phyloP scores from a whole-genome alignment of 2,329 filamentous ascomycete species.

The Ophidiomyces ophidiicola region DNA sequence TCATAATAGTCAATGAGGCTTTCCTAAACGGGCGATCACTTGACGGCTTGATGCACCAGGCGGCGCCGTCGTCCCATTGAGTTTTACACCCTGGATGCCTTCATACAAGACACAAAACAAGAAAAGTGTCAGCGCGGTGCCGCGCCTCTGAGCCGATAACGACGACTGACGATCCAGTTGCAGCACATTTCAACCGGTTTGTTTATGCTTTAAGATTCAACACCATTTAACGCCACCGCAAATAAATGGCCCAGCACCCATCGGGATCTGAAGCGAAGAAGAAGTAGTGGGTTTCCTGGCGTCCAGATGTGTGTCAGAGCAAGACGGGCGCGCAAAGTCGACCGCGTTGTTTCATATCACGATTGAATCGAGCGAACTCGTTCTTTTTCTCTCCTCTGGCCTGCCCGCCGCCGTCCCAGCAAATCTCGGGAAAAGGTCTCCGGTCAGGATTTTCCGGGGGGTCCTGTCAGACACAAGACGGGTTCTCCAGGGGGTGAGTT shows the following conservation, averaged over 20 bases:
- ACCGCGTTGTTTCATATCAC: constrained; percentile 4
- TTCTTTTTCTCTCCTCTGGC: no score
- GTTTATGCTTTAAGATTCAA: constrained; percentile 11
- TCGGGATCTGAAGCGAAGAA: background rate
- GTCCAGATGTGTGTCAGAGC: constrained; percentile 7
- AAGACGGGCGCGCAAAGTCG: constrained; percentile 7
- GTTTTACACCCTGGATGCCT: constrained; percentile 13
- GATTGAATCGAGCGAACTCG: background rate
- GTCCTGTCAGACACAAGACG: no score
- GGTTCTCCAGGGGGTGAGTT: no score
- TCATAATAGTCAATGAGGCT: constrained; percentile 8
- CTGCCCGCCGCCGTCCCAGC: no score
- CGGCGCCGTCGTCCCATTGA: constrained; percentile 5
- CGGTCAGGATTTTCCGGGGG: no score
- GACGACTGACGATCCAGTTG: constrained; percentile 4
- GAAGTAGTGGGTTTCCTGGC: background rate
- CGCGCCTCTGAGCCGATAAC: constrained; percentile 7
- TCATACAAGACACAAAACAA: constrained; percentile 16
- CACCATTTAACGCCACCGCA: constrained; percentile 1
- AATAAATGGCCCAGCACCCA: background rate
- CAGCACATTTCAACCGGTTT: constrained; percentile 9
- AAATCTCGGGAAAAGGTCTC: no score
- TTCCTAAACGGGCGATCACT: constrained; percentile 11
- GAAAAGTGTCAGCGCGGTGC: constrained; percentile 14
- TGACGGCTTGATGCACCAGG: constrained; percentile 9